Conservation (phyloP, 2,329 filamentous ascomycete genomes). For the Mariannaea sp. region DNA sequence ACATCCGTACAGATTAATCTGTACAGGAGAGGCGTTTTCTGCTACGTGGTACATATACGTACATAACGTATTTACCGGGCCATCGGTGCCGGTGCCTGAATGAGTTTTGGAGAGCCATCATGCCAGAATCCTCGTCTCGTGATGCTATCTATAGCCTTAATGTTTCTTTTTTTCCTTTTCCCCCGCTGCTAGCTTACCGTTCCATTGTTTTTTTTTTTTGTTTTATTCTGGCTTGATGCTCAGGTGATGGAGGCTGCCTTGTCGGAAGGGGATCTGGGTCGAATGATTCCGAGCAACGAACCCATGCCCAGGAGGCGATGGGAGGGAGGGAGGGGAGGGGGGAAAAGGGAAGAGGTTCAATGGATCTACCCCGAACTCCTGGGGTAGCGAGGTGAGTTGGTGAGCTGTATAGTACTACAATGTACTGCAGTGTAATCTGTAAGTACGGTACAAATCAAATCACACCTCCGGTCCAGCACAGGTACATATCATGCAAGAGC, state of each 20-base stretch:
- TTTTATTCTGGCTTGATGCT: too few relatives aligned
- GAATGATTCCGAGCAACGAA: constrained; percentile 18
- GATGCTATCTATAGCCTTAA: constrained; percentile 10
- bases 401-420: too few relatives aligned
- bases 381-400: constrained; percentile 17
- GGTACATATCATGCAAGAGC: background rate
- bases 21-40: background rate
- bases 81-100: constrained; percentile 1
- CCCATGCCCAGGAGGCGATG: constrained; percentile 12
- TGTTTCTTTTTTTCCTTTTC: background rate
- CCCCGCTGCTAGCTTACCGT: too few relatives aligned
- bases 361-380: constrained; percentile 22
- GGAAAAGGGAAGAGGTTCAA: too few relatives aligned
- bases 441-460: background rate
- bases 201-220: background rate
- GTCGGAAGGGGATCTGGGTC: constrained; percentile 12
- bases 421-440: too few relatives aligned
- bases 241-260: constrained; percentile 10
- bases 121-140: background rate
- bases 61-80: too few relatives aligned
- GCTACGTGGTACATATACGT: too few relatives aligned
- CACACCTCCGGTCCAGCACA: background rate
- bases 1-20: too few relatives aligned
- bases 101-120: background rate
- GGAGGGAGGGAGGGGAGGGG: too few relatives aligned